A percentile compares a stretch with the other conserved stretches of the same genome.
These are phyloP conservation scores for Alternaria arbusti DNA, from an alignment of 2,329 filamentous ascomycete species.

Conservation along the genomic window DNA sequence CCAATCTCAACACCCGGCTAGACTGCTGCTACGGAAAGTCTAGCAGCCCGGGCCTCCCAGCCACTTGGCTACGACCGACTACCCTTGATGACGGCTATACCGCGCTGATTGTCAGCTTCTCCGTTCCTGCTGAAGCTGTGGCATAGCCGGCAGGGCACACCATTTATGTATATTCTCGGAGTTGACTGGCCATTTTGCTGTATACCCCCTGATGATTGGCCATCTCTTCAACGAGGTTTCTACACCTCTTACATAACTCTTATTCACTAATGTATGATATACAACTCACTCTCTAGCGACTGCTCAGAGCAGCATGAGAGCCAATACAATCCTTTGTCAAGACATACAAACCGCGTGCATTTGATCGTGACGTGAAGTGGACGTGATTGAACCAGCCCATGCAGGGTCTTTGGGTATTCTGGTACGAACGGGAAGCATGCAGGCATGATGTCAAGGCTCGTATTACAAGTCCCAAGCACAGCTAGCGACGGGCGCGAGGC, in stretches of 20 bases:
- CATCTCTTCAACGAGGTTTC: slow-evolving; percentile 42
- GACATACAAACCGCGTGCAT: neutral
- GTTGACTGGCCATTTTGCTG: slow-evolving; percentile 30
- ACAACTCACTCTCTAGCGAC: slow-evolving; percentile 33
- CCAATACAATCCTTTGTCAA: slow-evolving; percentile 43
- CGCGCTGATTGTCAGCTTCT: slow-evolving; percentile 34
- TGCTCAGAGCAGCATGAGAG: slow-evolving; percentile 41
- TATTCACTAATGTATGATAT: slow-evolving; percentile 53
- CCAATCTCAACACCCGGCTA: slow-evolving; percentile 22
- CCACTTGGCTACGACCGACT: slow-evolving; percentile 49
- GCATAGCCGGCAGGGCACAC: slow-evolving; percentile 21
- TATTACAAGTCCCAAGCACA: neutral
- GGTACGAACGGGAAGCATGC: neutral
- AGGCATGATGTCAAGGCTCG: neutral
- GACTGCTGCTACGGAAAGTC: slow-evolving; percentile 18
- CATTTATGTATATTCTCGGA: slow-evolving; percentile 48
- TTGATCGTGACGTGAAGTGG: neutral
- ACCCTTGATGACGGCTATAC: slow-evolving; percentile 43
- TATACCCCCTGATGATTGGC: slow-evolving; percentile 31
- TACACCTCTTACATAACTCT: slow-evolving; percentile 49
- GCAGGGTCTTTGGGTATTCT: neutral
- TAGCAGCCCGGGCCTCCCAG: slow-evolving; percentile 25
- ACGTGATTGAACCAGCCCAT: neutral
- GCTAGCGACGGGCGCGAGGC: neutral
- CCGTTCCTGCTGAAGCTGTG: slow-evolving; percentile 21